Evolutionary conservation across 176 grass and related monocot genomes (phyloP), one percentile per base, ranked within the genome.

Genomic region (Alloteropsis semialata): DNA sequence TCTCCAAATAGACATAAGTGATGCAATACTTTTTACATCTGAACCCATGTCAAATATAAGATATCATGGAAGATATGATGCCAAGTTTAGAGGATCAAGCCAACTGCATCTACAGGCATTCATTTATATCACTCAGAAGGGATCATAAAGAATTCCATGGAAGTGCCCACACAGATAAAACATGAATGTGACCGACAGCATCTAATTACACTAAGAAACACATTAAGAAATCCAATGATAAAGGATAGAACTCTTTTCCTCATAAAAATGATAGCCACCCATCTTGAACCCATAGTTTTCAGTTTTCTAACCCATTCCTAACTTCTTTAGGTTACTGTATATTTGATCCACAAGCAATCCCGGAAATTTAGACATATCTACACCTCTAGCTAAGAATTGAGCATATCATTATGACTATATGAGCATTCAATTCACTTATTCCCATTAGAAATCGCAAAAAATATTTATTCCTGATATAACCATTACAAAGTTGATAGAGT

Each of bases 321-420:
- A 68, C 62, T 42, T 69, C 6, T 74, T 80, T 81, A 82, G 29
- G 32, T 68, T 56, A 21, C 50, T 63, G 39, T 11, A 30, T 50
- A 2, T 14, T 68, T n/a, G 36, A 68, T 57, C 0, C 10, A 42
- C 38, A 39, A 45, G 59, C 22, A 54, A 16, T 59, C 37, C 17
- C 36, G 22, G 42, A 61, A 56, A 71, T 82, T 53, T 82, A 64
- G 29, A 62, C 53, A 54, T 51, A 25, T 24, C 66, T 64, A 62
- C 25, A 70, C 5, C 62, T 82, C 30, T 41, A 77, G 53, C 63
- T 75, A 75, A 81, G 49, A 68, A 39, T 36, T 81, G 36, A 38
- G 41, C 41, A 12, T 42, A 75, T 75, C 57, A 28, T 65, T 74
- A 79, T 37, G 69, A 58, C 74, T 28, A 74, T 80, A 64, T 37